A percentile compares a stretch with the other conserved stretches of the same genome.
phyloP scores from a whole-genome alignment of 768 basidiomycete species.

The Neoboletus subvelutipes region DNA sequence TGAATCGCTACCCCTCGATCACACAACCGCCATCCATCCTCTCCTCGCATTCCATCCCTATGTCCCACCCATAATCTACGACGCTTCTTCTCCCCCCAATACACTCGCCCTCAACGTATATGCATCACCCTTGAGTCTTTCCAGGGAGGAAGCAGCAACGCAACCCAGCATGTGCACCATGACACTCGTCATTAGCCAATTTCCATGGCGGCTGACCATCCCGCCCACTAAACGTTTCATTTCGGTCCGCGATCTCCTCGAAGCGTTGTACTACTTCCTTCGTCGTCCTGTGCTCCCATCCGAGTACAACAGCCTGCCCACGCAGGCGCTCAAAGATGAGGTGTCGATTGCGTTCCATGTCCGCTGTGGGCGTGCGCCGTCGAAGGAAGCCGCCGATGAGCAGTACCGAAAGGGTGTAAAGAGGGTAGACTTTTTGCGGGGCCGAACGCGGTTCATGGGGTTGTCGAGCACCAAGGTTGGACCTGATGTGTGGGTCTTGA shows the following conservation, averaged over 20 bases:
- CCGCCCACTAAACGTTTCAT: constrained; percentile 27
- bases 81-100: no score
- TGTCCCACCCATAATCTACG: no score
- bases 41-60: no score
- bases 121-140: constrained; percentile 26
- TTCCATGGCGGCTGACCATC: constrained; percentile 38
- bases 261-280: constrained; percentile 43
- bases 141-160: constrained; percentile 33
- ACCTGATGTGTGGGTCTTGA: constrained; percentile 38
- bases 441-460: constrained; percentile 46
- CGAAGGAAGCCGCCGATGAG: constrained; percentile 30
- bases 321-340: constrained; percentile 31
- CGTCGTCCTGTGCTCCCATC: constrained; percentile 37
- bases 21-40: background rate
- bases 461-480: constrained; percentile 38
- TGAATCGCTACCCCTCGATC: no score
- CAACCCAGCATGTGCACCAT: constrained; percentile 30
- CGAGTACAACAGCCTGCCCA: constrained; percentile 43
- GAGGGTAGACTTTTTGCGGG: constrained; percentile 53
- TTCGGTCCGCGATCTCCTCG: constrained; percentile 49
- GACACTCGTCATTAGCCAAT: constrained; percentile 27
- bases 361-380: constrained; percentile 38
- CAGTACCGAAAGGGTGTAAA: constrained; percentile 51
- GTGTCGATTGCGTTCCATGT: constrained; percentile 43
- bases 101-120: no score